phyloP scores from a whole-genome alignment of 225 moss, liverwort and hornwort genomes.

The Polytrichum commune region DNA sequence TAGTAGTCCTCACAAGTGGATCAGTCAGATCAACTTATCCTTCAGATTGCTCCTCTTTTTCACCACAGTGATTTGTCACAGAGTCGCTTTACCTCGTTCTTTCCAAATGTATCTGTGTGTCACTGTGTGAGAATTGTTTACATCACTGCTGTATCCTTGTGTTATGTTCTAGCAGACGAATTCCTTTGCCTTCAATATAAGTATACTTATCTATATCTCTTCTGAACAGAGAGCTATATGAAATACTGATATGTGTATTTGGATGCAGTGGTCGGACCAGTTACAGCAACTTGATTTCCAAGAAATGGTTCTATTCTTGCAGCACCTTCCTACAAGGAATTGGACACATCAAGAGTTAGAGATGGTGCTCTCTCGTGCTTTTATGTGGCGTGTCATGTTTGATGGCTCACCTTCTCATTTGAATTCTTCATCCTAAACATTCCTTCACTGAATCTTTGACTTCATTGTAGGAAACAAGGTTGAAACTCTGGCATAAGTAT shows the following conservation, averaged over 20 bases:
- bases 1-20: too few species aligned
- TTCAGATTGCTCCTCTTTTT: too few species aligned
- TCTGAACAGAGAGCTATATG: too few species aligned
- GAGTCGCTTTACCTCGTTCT: too few species aligned
- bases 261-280: conserved; percentile 90
- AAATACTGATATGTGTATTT: conserved; percentile 9
- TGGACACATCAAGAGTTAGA: conserved; percentile 99
- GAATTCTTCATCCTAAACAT: conserved; percentile 58
- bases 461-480: background rate
- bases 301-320: conserved; percentile 96
- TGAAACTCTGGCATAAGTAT: background rate
- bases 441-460: background rate
- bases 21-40: too few species aligned
- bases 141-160: too few species aligned
- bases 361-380: conserved; percentile 93
- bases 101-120: too few species aligned
- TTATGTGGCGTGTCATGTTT: conserved; percentile 99
- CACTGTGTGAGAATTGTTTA: too few species aligned
- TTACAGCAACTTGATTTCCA: conserved; percentile 95
- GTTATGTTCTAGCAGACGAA: too few species aligned
- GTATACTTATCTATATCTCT: too few species aligned
- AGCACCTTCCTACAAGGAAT: conserved; percentile 83
- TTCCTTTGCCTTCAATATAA: too few species aligned
- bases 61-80: too few species aligned
- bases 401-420: conserved; percentile 95